Conservation (phyloP, 768 basidiomycete species). For the Suillus paluster region DNA sequence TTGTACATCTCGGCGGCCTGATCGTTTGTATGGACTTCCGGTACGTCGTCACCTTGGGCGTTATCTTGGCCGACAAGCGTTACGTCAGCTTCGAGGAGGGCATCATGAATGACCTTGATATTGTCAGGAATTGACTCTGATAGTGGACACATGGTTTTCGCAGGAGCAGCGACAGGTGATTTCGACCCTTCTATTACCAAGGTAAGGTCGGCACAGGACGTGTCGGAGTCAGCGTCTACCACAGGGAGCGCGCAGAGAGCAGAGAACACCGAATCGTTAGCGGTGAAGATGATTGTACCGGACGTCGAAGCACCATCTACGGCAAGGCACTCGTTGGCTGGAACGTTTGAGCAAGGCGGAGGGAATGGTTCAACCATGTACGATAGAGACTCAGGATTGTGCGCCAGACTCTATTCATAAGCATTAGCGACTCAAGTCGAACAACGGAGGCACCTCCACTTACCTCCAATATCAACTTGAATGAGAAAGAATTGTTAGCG, state of each 20-base stretch:
- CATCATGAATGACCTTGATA: not conserved
- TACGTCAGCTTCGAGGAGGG: not conserved
- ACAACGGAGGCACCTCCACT: not conserved
- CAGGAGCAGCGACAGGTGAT: not conserved
- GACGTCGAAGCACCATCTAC: not conserved
- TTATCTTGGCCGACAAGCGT: not conserved
- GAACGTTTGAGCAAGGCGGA: not conserved
- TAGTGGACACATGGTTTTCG: not conserved
- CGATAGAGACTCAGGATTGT: not conserved
- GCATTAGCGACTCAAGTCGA: not conserved
- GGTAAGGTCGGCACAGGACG: not conserved
- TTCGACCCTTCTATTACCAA: not conserved
- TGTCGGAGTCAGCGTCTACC: not conserved
- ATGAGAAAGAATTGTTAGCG: not conserved
- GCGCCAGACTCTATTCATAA: not conserved
- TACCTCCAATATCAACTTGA: not conserved
- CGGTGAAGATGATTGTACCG: not conserved
- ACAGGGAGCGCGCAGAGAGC: not conserved
- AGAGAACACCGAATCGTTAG: not conserved
- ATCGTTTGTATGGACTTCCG: not conserved
- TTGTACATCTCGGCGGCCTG: not conserved
- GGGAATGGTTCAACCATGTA: not conserved
- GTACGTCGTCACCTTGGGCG: not conserved
- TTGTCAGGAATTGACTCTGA: not conserved
- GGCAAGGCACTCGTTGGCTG: too few species aligned